These are phyloP conservation scores for Microcera coccophila DNA, from an alignment of 2,329 filamentous ascomycete species.

Conservation along the genomic window DNA sequence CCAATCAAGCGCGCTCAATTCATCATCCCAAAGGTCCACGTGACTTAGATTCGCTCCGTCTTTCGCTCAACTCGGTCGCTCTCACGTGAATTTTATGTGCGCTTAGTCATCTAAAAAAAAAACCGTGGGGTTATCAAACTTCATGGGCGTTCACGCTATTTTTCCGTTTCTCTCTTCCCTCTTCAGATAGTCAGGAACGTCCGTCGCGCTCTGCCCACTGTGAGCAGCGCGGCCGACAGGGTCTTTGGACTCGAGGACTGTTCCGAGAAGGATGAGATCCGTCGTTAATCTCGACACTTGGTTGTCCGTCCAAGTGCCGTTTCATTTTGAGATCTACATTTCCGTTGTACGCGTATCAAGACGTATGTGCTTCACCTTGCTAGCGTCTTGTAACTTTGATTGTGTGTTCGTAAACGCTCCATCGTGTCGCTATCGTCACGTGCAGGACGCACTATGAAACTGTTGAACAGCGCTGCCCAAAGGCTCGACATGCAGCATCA, in stretches of 20 bases:
- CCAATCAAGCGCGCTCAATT: slow-evolving; percentile 40
- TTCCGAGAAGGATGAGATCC: slow-evolving; percentile 50
- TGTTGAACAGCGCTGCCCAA: too few species aligned
- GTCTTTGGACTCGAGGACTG: slow-evolving; percentile 36
- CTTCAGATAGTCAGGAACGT: slow-evolving; percentile 51
- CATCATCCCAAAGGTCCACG: slow-evolving; percentile 33
- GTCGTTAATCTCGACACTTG: slow-evolving; percentile 56
- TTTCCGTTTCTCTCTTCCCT: slow-evolving; percentile 34
- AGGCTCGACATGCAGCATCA: too few species aligned
- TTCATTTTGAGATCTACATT: slow-evolving; percentile 59
- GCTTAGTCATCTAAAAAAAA: slow-evolving; percentile 14
- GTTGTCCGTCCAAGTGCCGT: slow-evolving; percentile 49
- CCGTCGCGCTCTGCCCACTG: slow-evolving; percentile 33
- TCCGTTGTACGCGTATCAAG: too few species aligned
- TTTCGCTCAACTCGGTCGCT: background rate
- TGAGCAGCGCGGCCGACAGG: slow-evolving; percentile 32
- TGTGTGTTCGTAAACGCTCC: too few species aligned
- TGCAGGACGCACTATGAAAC: too few species aligned
- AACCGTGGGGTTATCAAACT: slow-evolving; percentile 8
- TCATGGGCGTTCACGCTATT: slow-evolving; percentile 1
- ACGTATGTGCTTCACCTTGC: too few species aligned
- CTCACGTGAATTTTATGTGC: slow-evolving; percentile 1
- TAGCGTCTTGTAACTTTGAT: too few species aligned
- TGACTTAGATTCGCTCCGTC: slow-evolving; percentile 13
- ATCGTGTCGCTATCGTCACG: too few species aligned